These are phyloP conservation scores for Pythium chondricola DNA, from an alignment of 352 stramenopile species.

Conservation along the genomic window DNA sequence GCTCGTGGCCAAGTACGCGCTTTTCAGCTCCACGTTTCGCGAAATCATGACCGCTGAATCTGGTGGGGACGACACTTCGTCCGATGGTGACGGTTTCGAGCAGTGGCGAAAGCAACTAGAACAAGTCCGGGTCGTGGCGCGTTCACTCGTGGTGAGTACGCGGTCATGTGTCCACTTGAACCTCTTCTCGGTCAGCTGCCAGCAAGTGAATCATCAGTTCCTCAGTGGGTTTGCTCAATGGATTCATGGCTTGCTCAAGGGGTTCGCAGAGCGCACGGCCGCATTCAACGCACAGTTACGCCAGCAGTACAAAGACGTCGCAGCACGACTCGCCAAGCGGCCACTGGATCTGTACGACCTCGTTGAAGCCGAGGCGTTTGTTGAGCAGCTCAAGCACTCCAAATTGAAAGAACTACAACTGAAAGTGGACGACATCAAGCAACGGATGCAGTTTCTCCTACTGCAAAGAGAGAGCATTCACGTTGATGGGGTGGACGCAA, in stretches of 20 bases:
- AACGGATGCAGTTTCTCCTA: conserved; percentile 56
- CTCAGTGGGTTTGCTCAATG: conserved; percentile 34
- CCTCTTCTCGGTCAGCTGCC: conserved; percentile 51
- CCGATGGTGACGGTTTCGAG: neutral
- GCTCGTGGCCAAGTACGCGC: conserved; percentile 36
- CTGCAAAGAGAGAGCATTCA: conserved; percentile 46
- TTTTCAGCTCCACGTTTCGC: conserved; percentile 26
- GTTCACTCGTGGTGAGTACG: conserved; percentile 20
- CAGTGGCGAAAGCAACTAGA: conserved; percentile 25
- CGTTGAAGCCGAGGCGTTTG: conserved; percentile 56
- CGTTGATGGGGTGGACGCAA: conserved; percentile 13
- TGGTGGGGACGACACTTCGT: neutral
- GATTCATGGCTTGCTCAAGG: conserved; percentile 29
- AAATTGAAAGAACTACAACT: conserved; percentile 45
- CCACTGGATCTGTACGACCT: conserved; percentile 70
- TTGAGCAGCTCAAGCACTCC: conserved; percentile 32
- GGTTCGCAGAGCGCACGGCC: conserved; percentile 46
- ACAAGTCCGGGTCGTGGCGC: conserved; percentile 17
- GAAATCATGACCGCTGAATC: conserved; percentile 15
- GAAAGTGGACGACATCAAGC: conserved; percentile 39
- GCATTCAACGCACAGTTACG: conserved; percentile 46
- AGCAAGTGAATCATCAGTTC: conserved; percentile 33
- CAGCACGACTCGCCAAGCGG: conserved; percentile 45
- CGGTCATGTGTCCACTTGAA: conserved; percentile 23
- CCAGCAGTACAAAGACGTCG: conserved; percentile 73